Base-by-base conservation (phyloP, 139 green algal species). In the Parachlorella kessleri region DNA sequence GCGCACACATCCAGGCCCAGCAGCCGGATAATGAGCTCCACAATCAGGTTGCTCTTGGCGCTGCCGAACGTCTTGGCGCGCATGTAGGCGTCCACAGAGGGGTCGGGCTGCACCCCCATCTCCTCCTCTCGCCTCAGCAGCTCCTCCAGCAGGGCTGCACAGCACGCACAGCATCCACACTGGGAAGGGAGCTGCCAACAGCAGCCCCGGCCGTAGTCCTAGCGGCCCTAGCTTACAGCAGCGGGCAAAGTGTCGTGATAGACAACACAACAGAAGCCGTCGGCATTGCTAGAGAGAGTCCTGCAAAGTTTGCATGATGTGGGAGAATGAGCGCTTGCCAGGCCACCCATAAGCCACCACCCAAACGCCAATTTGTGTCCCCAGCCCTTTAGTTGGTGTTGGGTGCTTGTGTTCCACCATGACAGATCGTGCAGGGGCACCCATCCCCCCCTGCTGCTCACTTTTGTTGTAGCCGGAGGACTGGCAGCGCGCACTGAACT, bases 1-100 rank as follows among this genome's bases (percentile, higher is more conserved):
- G 73, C 64, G 72, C 75, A 81, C n/a, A 73, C 53, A 6, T 78
- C 66, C 66, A 85, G 80, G 1, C 80, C 87, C 55, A 92, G 76
- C 75, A 94, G 83, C 26, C 81, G 48, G 37, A 92, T 79, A 18
- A 87, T 85, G 64, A 83, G 80, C 48, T 94, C 88, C n/a, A 91
- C 83, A 4, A 68, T 48, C 32, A 90, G 68, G 66, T 77, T 86
- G 78, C 71, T 82, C 36, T 76, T 55, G 18, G 36, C 48, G 63
- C 77, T 23, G 64, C 36, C 41, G 24, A 37, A n/a, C 10, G 75
- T 26, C 6, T 55, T 73, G 1, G 70, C 73, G 6, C n/a, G 40
- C 73, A 86, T 81, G 40, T 69, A 86, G 1, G 73, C 74, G 8
- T 77, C 81, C 23, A 86, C 76, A 23, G 73, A 70, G 33, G 75